phyloP scores from a whole-genome alignment of 768 basidiomycete species.

The Boletus barrowsii region DNA sequence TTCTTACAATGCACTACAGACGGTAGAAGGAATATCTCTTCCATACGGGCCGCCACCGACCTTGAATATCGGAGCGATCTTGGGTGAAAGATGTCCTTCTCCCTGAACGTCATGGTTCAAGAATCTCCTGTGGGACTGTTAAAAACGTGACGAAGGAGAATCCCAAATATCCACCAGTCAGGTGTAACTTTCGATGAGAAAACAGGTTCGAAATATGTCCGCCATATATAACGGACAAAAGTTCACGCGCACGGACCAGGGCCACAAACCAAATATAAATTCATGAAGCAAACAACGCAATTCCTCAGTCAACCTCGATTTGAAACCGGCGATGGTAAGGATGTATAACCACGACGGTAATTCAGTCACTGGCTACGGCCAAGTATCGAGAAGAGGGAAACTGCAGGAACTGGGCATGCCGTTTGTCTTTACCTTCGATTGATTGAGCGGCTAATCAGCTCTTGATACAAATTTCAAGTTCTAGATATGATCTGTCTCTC shows the following conservation, averaged over 20 bases:
- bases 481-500: not conserved
- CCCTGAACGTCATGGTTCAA: conserved; percentile 59
- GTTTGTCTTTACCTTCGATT: conserved; percentile 43
- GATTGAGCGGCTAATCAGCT: conserved; percentile 71
- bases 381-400: conserved; percentile 48
- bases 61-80: conserved; percentile 55
- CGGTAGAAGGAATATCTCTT: conserved; percentile 37
- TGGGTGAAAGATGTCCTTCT: conserved; percentile 61
- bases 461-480: conserved; percentile 40
- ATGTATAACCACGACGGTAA: conserved; percentile 23
- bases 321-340: conserved; percentile 32
- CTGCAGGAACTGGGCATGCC: conserved; percentile 69
- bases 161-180: conserved; percentile 73
- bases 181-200: conserved; percentile 68
- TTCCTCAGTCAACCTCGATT: conserved; percentile 41
- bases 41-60: conserved; percentile 66
- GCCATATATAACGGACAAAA: conserved; percentile 5
- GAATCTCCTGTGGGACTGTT: conserved; percentile 37
- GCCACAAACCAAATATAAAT: conserved; percentile 17
- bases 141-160: conserved; percentile 30
- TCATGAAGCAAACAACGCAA: conserved; percentile 20
- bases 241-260: conserved; percentile 55
- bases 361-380: conserved; percentile 14
- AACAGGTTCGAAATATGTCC: not conserved
- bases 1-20: too few species aligned